Conservation (phyloP, 352 stramenopile genomes). For the Globisporangium parvum region DNA sequence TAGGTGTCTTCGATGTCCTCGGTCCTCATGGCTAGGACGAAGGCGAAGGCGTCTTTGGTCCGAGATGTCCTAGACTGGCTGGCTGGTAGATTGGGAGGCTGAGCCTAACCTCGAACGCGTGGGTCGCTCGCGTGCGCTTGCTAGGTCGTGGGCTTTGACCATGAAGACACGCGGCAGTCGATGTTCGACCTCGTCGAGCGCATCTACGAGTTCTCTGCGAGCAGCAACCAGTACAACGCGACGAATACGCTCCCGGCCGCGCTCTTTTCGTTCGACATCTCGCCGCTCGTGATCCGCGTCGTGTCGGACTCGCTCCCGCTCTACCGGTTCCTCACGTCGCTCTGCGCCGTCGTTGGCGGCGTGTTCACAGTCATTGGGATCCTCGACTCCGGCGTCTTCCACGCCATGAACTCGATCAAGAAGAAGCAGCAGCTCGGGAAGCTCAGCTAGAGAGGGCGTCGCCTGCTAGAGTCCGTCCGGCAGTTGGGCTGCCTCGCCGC, state of each 20-base stretch:
- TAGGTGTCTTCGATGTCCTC: too few species aligned
- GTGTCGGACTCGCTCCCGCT: constrained; percentile 64
- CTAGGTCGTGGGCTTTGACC: constrained; percentile 75
- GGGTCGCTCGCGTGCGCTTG: not conserved
- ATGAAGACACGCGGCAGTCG: constrained; percentile 44
- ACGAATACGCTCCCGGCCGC: constrained; percentile 49
- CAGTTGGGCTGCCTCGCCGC: not conserved
- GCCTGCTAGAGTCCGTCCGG: too few species aligned
- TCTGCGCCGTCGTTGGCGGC: constrained; percentile 79
- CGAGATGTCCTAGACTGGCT: too few species aligned
- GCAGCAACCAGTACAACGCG: constrained; percentile 69
- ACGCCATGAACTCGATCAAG: constrained; percentile 79
- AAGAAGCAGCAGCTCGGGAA: constrained; percentile 83
- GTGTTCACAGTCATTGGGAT: constrained; percentile 84
- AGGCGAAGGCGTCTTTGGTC: too few species aligned
- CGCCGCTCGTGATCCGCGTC: constrained; percentile 68
- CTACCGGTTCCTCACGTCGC: constrained; percentile 80
- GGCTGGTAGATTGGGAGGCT: too few species aligned
- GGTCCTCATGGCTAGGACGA: too few species aligned
- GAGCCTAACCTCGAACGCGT: too few species aligned
- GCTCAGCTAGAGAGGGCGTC: constrained; percentile 16
- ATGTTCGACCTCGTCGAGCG: constrained; percentile 46
- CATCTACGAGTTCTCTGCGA: constrained; percentile 75
- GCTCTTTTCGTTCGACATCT: constrained; percentile 80
- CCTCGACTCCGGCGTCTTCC: constrained; percentile 74